phyloP scores from a whole-genome alignment of 306 rosid genomes.

The Arachis stenosperma region DNA sequence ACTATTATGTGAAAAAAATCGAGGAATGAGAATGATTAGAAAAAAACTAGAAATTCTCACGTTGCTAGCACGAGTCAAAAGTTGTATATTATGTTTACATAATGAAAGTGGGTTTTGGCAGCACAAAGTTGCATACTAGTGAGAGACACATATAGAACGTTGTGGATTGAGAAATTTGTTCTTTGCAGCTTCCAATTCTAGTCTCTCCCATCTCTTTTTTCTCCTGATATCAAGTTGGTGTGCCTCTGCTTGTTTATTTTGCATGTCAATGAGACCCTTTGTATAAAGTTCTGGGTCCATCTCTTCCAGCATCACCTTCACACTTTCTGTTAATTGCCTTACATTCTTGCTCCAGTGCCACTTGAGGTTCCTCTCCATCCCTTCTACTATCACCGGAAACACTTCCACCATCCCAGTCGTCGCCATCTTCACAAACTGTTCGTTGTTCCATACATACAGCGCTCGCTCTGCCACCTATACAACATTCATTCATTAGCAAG shows the following conservation, averaged over 20 bases:
- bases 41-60: too few relatives aligned
- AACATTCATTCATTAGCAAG: background rate
- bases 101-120: constrained; percentile 4
- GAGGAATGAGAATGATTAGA: too few relatives aligned
- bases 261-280: constrained; percentile 55
- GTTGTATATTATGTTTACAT: background rate
- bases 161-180: constrained; percentile 49
- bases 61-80: background rate
- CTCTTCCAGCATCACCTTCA: constrained; percentile 73
- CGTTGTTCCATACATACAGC: constrained; percentile 82
- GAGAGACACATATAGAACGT: constrained; percentile 50
- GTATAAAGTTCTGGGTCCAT: constrained; percentile 70
- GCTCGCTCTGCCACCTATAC: constrained; percentile 87
- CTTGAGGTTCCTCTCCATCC: constrained; percentile 71
- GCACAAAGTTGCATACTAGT: constrained; percentile 39
- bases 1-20: too few relatives aligned
- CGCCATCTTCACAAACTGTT: constrained; percentile 79
- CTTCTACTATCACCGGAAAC: constrained; percentile 67
- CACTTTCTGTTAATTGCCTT: constrained; percentile 62
- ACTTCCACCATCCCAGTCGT: constrained; percentile 63
- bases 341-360: constrained; percentile 85
- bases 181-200: constrained; percentile 60
- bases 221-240: constrained; percentile 55
- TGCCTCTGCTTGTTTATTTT: constrained; percentile 49
- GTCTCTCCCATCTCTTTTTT: constrained; percentile 61